Evolutionary conservation across 352 stramenopile genomes (phyloP), one percentile per base, ranked within the genome.

Genomic region (Elongisporangium prolatum): DNA sequence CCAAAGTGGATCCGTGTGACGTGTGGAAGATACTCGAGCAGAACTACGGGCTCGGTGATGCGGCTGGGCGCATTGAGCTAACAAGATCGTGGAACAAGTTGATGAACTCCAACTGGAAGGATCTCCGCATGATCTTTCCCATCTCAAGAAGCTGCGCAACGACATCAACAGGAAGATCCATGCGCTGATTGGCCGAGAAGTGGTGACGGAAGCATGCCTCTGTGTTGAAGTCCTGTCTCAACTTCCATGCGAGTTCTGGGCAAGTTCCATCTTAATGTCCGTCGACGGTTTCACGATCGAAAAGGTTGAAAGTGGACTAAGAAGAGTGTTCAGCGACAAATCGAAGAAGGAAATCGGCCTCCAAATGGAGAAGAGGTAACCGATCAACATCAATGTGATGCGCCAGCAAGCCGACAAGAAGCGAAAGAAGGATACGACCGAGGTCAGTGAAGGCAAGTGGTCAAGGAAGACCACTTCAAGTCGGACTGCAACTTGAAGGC

Each of bases 111-210:
- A 28, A 18, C 0, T 57, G 54, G 49, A 34, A 22, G 4, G 60
- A 58, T 48, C 47, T 55, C 52, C 28, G 48, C 8, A 61, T 38
- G 1, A 8, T 54, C 0, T 54, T 65, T 6, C 28, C 16, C 56
- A 57, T 20, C 47, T 63, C 7, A 57, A 64, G 52, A 55, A 64
- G 11, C 34, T 40, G 8, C 24, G 48, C 0, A 60, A 68, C 34
- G 56, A 64, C 13, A 64, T 68, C 3, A 64, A 56, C 37, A 17
- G 61, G 0, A 68, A 68, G 20, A 64, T 48, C 6, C 21, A 13
- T 4, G 52, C 47, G 7, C 14, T 56, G 6, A 16, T 58, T 16
- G 60, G 24, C 0, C 18, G 58, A 14, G 59, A 62, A 3, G 59
- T 65, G 52, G 25, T 69, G 6, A 57, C 61, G 1, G 53, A 62